Base-by-base conservation (phyloP, 345 rosid genomes). In the Populus simonii region DNA sequence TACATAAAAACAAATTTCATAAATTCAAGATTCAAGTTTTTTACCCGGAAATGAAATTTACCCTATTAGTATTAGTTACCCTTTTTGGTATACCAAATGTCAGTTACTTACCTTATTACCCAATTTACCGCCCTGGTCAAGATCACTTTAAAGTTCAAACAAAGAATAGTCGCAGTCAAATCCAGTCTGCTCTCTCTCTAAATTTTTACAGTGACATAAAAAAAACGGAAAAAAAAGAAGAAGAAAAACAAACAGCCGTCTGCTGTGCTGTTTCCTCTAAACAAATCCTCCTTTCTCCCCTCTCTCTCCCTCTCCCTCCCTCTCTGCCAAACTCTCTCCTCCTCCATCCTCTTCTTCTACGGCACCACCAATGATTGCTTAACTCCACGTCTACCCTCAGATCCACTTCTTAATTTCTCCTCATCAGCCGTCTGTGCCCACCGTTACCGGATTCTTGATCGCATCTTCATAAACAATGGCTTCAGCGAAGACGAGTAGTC, bases 401-500 rank as follows among this genome's bases (percentile, higher is more conserved):
- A 66, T 39, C 33, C 43, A 7, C 18, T 13, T 25, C 36, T 16
- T 10, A n/a, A 22, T 70, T 15, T 25, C 53, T 43, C 73, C 7
- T 39, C 73, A 23, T 49, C 74, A 1, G n/a, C 70, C 70, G n/a
- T 11, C 47, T 31, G 1, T 18, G 17, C 70, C 41, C 25, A 7
- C 23, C 23, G 23, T 33, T 38, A 18, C 27, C 11, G 43, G 13
- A 18, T 38, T 25, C 16, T 51, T 29, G 47, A 73, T 73, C 75
- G 13, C 49, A 36, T 72, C 66, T 27, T 10, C 2, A 15, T 7
- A 29, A 17, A 41, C 12, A 27, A 72, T 73, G 81, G 66, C 97
- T 22, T 35, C 89, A 17, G 86, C 87, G 76, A 93, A 89, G 83
- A 81, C 90, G 74, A 84, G 88, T 16, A 84, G 87, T 10, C 90